Evolutionary conservation across 2,329 filamentous ascomycete genomes (phyloP).

Genomic region (Fusarium nodosum): DNA sequence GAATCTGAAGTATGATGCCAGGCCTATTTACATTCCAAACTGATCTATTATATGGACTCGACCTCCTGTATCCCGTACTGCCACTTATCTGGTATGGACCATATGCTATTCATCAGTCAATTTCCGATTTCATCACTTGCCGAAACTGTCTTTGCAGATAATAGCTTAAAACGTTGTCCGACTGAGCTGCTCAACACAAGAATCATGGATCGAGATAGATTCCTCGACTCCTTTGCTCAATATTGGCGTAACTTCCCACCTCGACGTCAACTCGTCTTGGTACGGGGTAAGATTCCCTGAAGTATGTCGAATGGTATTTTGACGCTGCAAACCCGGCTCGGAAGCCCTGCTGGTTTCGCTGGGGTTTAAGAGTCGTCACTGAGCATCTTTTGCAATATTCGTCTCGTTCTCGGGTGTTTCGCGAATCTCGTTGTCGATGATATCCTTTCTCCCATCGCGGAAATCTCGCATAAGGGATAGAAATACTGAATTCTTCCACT

Average conservation of each 20-base stretch:
- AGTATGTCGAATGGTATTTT: neutral
- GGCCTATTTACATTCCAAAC: neutral
- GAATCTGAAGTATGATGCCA: neutral
- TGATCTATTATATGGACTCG: neutral
- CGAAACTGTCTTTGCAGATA: neutral
- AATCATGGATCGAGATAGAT: conserved; percentile 17
- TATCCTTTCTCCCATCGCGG: conserved; percentile 60
- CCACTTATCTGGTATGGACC: neutral
- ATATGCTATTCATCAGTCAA: neutral
- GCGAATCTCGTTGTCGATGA: conserved; percentile 58
- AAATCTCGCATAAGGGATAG: conserved; percentile 62
- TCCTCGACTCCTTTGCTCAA: neutral
- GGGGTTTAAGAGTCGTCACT: conserved; percentile 36
- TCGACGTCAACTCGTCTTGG: conserved; percentile 38
- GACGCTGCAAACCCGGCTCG: neutral
- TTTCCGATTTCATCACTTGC: neutral
- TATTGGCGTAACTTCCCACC: conserved; percentile 28
- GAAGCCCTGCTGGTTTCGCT: neutral
- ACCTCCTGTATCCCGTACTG: neutral
- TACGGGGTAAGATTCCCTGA: conserved; percentile 14
- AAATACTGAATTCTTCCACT: conserved; percentile 63
- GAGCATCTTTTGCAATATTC: conserved; percentile 7
- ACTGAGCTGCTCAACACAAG: conserved; percentile 46
- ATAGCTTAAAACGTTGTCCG: conserved; percentile 44
- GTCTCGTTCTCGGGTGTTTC: conserved; percentile 47